Conservation (phyloP, 768 basidiomycete species). For the Boletus bicolor region DNA sequence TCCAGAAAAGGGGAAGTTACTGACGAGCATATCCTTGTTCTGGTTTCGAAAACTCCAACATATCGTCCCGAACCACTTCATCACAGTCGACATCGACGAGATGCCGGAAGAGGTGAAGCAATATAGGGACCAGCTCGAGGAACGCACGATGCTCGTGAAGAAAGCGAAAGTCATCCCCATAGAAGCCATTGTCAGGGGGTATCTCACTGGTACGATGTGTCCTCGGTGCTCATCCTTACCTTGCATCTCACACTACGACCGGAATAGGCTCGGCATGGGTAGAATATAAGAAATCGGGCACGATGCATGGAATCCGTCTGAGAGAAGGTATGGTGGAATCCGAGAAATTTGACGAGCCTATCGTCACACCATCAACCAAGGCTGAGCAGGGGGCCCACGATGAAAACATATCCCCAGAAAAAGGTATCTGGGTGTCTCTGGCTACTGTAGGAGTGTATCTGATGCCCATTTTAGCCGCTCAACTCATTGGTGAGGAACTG, state of each 20-base stretch:
- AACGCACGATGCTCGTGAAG: slow-evolving; percentile 86
- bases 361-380: slow-evolving; percentile 97
- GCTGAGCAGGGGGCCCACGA: slow-evolving; percentile 93
- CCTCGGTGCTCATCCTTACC: background rate
- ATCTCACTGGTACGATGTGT: slow-evolving; percentile 75
- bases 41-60: slow-evolving; percentile 85
- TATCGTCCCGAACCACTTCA: slow-evolving; percentile 87
- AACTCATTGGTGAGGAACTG: slow-evolving; percentile 63
- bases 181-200: slow-evolving; percentile 95
- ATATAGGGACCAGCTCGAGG: slow-evolving; percentile 75
- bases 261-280: slow-evolving; percentile 87
- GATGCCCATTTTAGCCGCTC: slow-evolving; percentile 44
- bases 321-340: slow-evolving; percentile 81
- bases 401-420: slow-evolving; percentile 88
- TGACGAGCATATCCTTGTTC: slow-evolving; percentile 89
- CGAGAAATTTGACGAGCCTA: slow-evolving; percentile 71
- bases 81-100: slow-evolving; percentile 69
- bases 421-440: slow-evolving; percentile 43
- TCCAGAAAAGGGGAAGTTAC: slow-evolving; percentile 86
- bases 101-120: slow-evolving; percentile 80
- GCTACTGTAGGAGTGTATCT: background rate
- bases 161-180: slow-evolving; percentile 87
- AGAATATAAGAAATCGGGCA: slow-evolving; percentile 86
- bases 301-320: slow-evolving; percentile 81
- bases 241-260: slow-evolving; percentile 6